These are phyloP conservation scores for Pleurotus giganteus DNA, from an alignment of 768 basidiomycete species.

Conservation along the genomic window DNA sequence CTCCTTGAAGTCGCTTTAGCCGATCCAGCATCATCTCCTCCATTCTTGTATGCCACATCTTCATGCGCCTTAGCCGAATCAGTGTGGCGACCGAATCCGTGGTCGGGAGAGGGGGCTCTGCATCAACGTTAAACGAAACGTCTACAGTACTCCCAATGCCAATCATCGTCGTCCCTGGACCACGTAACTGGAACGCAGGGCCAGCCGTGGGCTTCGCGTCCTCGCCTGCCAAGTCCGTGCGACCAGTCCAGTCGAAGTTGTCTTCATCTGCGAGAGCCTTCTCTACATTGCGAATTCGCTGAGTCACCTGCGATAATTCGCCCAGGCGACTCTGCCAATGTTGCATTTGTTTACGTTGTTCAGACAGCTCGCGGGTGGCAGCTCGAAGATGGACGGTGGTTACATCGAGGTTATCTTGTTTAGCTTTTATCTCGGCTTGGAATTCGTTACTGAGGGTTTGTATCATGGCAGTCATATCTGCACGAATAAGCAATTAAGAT, in stretches of 20 bases:
- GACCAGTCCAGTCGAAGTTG: slow-evolving; percentile 86
- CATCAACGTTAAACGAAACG: slow-evolving; percentile 60
- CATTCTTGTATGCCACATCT: slow-evolving; percentile 80
- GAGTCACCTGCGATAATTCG: slow-evolving; percentile 79
- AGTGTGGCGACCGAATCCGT: slow-evolving; percentile 58
- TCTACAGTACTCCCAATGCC: slow-evolving; percentile 66
- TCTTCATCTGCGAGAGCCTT: slow-evolving; percentile 78
- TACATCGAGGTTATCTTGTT: slow-evolving; percentile 84
- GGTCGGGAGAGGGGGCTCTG: slow-evolving; percentile 70
- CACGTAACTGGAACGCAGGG: slow-evolving; percentile 71
- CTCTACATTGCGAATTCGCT: slow-evolving; percentile 82
- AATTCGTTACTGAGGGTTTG: slow-evolving; percentile 78
- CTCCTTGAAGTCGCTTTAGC: slow-evolving; percentile 69
- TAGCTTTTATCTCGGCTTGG: slow-evolving; percentile 76
- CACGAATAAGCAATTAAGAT: slow-evolving; percentile 10
- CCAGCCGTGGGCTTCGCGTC: slow-evolving; percentile 43
- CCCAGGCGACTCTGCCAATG: slow-evolving; percentile 68
- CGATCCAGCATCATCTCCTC: slow-evolving; percentile 71
- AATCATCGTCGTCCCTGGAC: slow-evolving; percentile 62
- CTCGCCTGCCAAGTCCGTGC: slow-evolving; percentile 43
- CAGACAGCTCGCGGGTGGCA: slow-evolving; percentile 87
- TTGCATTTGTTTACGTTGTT: slow-evolving; percentile 84
- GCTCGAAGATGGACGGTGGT: slow-evolving; percentile 85
- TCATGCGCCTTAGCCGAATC: slow-evolving; percentile 71
- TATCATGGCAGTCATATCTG: slow-evolving; percentile 87